A percentile compares a stretch with the other conserved stretches of the same genome.
These are phyloP conservation scores for Serendipita vermifera DNA, from an alignment of 768 basidiomycete genomes.

Conservation along the genomic window DNA sequence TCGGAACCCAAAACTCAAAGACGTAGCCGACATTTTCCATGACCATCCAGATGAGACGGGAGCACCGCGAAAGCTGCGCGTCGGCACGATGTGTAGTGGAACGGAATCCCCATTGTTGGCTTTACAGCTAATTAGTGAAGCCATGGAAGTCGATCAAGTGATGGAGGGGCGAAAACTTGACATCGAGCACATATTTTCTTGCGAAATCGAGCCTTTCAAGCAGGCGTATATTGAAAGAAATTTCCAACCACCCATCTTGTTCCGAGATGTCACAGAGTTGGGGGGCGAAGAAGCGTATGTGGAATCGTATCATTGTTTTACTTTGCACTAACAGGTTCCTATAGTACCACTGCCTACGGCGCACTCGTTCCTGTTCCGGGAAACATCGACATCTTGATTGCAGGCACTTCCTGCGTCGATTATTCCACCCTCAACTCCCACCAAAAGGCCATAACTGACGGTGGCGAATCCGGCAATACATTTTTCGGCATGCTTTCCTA, in stretches of 20 bases:
- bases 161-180: conserved; percentile 57
- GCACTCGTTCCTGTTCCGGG: conserved; percentile 75
- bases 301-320: not conserved
- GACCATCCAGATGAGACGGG: conserved; percentile 41
- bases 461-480: conserved; percentile 87
- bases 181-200: conserved; percentile 88
- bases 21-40: conserved; percentile 36
- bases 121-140: conserved; percentile 66
- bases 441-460: conserved; percentile 77
- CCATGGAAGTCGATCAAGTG: conserved; percentile 18
- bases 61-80: conserved; percentile 54
- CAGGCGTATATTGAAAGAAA: conserved; percentile 96
- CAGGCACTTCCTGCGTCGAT: conserved; percentile 93
- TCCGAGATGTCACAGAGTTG: conserved; percentile 88
- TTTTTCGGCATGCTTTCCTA: conserved; percentile 93
- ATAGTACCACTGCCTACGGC: conserved; percentile 85
- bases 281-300: conserved; percentile 65
- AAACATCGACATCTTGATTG: conserved; percentile 79
- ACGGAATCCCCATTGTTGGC: conserved; percentile 92
- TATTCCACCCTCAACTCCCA: conserved; percentile 93
- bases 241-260: conserved; percentile 82
- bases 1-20: conserved; percentile 50
- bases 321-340: conserved; percentile 1
- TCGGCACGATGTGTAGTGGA: conserved; percentile 96
- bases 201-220: conserved; percentile 95